Conservation (phyloP, 2,329 filamentous ascomycete genomes). For the Colletotrichum theobromicola region DNA sequence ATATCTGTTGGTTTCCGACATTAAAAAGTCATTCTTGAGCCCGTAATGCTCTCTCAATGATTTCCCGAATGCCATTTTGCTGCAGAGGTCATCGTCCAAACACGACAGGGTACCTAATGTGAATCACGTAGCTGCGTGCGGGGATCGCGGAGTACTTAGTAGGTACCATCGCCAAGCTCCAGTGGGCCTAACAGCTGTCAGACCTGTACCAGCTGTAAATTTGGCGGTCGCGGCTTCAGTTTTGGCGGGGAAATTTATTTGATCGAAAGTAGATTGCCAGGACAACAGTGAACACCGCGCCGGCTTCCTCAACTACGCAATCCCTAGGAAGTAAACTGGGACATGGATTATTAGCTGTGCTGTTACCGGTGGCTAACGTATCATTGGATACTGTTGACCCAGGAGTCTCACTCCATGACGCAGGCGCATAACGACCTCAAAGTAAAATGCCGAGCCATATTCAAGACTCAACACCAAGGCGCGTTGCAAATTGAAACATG, state of each 20-base stretch:
- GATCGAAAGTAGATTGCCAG: neutral
- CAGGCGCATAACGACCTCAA: neutral
- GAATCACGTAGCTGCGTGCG: neutral
- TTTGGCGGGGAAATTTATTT: neutral
- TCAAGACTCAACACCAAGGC: neutral
- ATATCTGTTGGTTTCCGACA: neutral
- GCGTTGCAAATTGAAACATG: neutral
- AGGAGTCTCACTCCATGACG: neutral
- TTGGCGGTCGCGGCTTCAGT: neutral
- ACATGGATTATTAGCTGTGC: neutral
- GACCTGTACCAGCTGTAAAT: neutral
- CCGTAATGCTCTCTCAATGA: conserved; percentile 33
- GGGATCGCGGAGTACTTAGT: neutral
- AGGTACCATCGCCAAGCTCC: neutral
- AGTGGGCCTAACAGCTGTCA: neutral
- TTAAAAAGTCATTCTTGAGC: conserved; percentile 27
- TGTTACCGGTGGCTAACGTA: neutral
- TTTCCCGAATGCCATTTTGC: conserved; percentile 41
- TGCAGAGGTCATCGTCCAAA: conserved; percentile 33
- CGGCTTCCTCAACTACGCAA: neutral
- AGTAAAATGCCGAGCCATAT: neutral
- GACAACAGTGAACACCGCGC: neutral
- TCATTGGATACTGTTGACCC: neutral
- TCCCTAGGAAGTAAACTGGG: neutral
- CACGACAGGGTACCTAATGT: neutral